A percentile compares a stretch with the other conserved stretches of the same genome.
Evolutionary conservation across 1,284 basidiomycete genomes (phyloP).

Genomic region (Tilletia caries): DNA sequence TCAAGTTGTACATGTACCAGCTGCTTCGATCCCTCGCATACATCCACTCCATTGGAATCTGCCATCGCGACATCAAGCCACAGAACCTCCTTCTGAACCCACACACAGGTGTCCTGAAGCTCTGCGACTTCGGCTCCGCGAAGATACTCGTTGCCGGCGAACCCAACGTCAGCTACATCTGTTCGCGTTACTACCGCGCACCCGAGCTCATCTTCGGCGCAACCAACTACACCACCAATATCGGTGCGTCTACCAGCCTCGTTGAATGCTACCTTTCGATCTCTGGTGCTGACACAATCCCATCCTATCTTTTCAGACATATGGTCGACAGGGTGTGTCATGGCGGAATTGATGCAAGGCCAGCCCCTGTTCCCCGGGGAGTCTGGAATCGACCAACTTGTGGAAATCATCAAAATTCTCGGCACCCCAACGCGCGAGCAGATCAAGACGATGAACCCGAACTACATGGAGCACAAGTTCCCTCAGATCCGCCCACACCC

Average conservation of each 20-base stretch:
- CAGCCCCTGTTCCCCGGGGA: conserved; percentile 98
- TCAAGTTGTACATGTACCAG: conserved; percentile 98
- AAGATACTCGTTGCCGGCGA: conserved; percentile 97
- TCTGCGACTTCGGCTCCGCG: conserved; percentile 98
- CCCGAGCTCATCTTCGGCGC: conserved; percentile 99
- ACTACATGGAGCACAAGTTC: conserved; percentile 99
- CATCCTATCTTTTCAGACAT: conserved; percentile 70
- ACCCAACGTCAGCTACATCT: conserved; percentile 99
- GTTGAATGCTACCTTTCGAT: no score
- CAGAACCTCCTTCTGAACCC: conserved; percentile 98
- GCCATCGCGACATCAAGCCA: conserved; percentile 97
- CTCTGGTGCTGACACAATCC: no score
- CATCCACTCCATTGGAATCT: conserved; percentile 87
- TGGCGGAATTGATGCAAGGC: conserved; percentile 99
- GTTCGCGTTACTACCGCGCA: conserved; percentile 97
- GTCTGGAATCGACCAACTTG: conserved; percentile 97
- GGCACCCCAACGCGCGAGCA: conserved; percentile 97
- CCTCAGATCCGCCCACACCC: conserved; percentile 88
- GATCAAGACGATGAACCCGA: conserved; percentile 99
- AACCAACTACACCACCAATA: conserved; percentile 99
- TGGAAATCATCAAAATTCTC: conserved; percentile 99
- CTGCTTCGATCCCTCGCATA: conserved; percentile 93
- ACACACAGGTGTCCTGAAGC: conserved; percentile 88
- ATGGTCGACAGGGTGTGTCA: conserved; percentile 99
- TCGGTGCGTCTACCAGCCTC: conserved; percentile 64